A percentile compares a stretch with the other conserved stretches of the same genome.
Conservation (phyloP, 345 rosid species). For the Arabis hirsuta region DNA sequence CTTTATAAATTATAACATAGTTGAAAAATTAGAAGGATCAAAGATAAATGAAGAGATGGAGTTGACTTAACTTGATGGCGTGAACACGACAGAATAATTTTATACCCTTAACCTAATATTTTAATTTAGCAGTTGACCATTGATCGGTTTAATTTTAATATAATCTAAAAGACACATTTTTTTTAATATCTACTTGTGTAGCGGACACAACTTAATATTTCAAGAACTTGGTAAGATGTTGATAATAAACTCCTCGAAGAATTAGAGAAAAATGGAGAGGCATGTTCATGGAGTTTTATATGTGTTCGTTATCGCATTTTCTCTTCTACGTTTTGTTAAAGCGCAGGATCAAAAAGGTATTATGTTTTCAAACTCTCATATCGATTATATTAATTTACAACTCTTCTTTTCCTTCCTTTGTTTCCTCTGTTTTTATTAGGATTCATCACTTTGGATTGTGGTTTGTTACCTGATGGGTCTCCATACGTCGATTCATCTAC, state of each 20-base stretch:
- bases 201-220: slow-evolving; percentile 16
- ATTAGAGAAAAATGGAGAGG: slow-evolving; percentile 7
- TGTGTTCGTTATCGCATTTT: slow-evolving; percentile 1
- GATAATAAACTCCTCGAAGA: not conserved
- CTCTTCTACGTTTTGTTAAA: slow-evolving; percentile 20
- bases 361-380: not conserved
- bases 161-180: not conserved
- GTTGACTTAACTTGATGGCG: slow-evolving; percentile 1
- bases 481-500: slow-evolving; percentile 31
- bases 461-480: slow-evolving; percentile 20
- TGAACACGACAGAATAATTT: not conserved
- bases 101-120: not conserved
- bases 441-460: slow-evolving; percentile 48
- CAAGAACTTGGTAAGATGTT: slow-evolving; percentile 22
- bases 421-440: slow-evolving; percentile 23
- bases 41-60: not conserved
- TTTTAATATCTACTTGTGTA: slow-evolving; percentile 12
- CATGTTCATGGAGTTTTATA: slow-evolving; percentile 12
- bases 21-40: slow-evolving; percentile 1
- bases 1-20: not conserved
- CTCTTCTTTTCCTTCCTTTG: not conserved
- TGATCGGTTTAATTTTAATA: slow-evolving; percentile 1
- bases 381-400: not conserved
- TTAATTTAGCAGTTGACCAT: slow-evolving; percentile 20
- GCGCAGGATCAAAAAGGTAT: slow-evolving; percentile 50